Conservation (phyloP, 1,284 basidiomycete genomes). For the Papiliotrema flavescens region DNA sequence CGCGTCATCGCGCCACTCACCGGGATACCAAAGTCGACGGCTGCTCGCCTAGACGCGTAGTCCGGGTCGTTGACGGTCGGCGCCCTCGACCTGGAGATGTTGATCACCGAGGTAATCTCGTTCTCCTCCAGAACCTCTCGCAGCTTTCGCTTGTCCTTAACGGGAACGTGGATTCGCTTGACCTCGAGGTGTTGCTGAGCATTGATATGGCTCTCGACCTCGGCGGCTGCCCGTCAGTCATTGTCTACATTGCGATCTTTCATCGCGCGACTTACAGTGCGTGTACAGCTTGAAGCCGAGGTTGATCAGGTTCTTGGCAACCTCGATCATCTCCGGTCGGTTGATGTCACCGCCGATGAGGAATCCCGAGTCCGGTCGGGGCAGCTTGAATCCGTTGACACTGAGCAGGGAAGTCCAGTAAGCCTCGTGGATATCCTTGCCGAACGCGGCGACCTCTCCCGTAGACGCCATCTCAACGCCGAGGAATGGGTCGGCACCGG, state of each 20-base stretch:
- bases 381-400: conserved; percentile 64
- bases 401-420: conserved; percentile 93
- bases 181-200: conserved; percentile 66
- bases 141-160: conserved; percentile 92
- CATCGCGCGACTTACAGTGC: conserved; percentile 19
- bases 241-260: background rate
- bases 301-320: conserved; percentile 92
- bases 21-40: conserved; percentile 80
- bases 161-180: conserved; percentile 93
- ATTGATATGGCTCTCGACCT: conserved; percentile 85
- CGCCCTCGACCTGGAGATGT: conserved; percentile 80
- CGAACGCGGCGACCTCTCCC: conserved; percentile 97
- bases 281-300: conserved; percentile 89
- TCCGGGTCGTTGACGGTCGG: conserved; percentile 82
- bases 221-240: conserved; percentile 61
- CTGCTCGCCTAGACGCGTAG: conserved; percentile 89
- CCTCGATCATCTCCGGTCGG: conserved; percentile 67
- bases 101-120: conserved; percentile 93
- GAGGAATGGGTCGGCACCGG: conserved; percentile 89
- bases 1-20: conserved; percentile 25
- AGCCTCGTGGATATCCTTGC: conserved; percentile 88
- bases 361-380: conserved; percentile 57
- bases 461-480: conserved; percentile 92
- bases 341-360: conserved; percentile 72
- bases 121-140: conserved; percentile 78